These are phyloP conservation scores for Phytophthora agathidicida DNA, from an alignment of 352 stramenopile genomes.

Conservation along the genomic window DNA sequence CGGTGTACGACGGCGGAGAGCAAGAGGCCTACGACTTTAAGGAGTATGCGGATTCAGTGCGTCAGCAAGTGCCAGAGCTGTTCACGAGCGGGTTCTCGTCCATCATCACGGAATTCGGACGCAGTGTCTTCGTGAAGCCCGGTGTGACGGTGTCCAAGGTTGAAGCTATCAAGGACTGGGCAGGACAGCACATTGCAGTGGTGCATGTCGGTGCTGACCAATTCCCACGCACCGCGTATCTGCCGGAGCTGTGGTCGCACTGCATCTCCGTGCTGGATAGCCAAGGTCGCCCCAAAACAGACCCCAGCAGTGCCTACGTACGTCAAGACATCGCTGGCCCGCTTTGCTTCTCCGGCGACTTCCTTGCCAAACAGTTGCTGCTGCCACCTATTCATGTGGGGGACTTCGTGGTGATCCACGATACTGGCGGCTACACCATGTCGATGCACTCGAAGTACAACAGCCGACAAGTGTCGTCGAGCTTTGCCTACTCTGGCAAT, in stretches of 20 bases:
- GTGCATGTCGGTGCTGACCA: slow-evolving; percentile 92
- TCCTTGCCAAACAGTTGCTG: slow-evolving; percentile 80
- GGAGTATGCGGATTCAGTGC: slow-evolving; percentile 78
- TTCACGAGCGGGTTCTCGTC: slow-evolving; percentile 78
- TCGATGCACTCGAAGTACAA: slow-evolving; percentile 92
- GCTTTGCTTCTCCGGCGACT: slow-evolving; percentile 93
- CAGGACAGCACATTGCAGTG: slow-evolving; percentile 78
- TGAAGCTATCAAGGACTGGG: slow-evolving; percentile 90
- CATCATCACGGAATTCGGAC: slow-evolving; percentile 94
- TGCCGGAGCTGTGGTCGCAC: slow-evolving; percentile 85
- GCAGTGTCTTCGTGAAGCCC: slow-evolving; percentile 86
- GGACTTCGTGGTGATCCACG: slow-evolving; percentile 86
- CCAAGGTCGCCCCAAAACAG: slow-evolving; percentile 54
- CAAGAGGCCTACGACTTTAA: slow-evolving; percentile 79
- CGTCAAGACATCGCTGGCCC: slow-evolving; percentile 90
- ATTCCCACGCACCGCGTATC: slow-evolving; percentile 89
- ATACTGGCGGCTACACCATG: slow-evolving; percentile 89
- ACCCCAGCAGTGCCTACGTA: slow-evolving; percentile 40
- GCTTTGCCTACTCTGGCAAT: slow-evolving; percentile 62
- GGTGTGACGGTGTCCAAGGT: slow-evolving; percentile 88
- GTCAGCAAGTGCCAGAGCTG: slow-evolving; percentile 74
- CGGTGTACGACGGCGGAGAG: slow-evolving; percentile 81
- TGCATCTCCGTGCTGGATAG: slow-evolving; percentile 73
- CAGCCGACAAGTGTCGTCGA: slow-evolving; percentile 71
- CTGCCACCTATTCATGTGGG: slow-evolving; percentile 75